Base-by-base conservation (phyloP, 768 basidiomycete genomes). In the Russula compacta region DNA sequence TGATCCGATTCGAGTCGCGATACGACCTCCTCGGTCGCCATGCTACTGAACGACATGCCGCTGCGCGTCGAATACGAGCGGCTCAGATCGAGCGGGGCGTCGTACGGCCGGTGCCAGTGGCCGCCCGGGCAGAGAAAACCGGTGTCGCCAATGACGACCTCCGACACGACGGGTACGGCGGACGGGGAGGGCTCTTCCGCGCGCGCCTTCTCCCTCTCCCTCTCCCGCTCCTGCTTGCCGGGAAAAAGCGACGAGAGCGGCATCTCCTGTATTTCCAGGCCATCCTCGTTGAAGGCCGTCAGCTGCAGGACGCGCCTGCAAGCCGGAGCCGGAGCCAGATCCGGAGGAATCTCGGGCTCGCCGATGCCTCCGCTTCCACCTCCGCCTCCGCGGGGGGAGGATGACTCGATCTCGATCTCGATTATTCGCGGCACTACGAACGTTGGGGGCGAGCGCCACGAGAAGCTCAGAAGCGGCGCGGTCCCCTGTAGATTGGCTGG, bases 201-300 rank as follows among this genome's bases (percentile, higher is more conserved):
- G 8, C 71, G 69, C 14, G 76, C 77, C 70, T 32, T 15, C 10
- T 29, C 24, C 24, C 24, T 1, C 24, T 29, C 24, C 24, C 3
- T 29, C 24, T 3, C 24, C 1, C 24, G 24, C 24, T 29, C 24
- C 24, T 29, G 2, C 12, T 17, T 6, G 11, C 14, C 47, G 48
- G 67, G 46, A 52, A 70, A 57, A 78, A 78, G 19, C 32, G 57
- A 35, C 10, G 79, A 71, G 11, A 89, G 71, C 1, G 81, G 71
- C 35, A 86, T 69, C 71, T 93, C 91, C 63, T 86, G 83, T 3
- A 84, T 80, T 69, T 93, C 90, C 15, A 93, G 66, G 11, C 89
- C 89, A 58, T 82, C 78, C 56, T 86, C 84, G 24, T 83, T 78
- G 54, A 92, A 81, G 17, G 82, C 84, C 49, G 87, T 74, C 39